Evolutionary conservation across 768 basidiomycete genomes (phyloP).

Genomic region (Termitomyces sp.): DNA sequence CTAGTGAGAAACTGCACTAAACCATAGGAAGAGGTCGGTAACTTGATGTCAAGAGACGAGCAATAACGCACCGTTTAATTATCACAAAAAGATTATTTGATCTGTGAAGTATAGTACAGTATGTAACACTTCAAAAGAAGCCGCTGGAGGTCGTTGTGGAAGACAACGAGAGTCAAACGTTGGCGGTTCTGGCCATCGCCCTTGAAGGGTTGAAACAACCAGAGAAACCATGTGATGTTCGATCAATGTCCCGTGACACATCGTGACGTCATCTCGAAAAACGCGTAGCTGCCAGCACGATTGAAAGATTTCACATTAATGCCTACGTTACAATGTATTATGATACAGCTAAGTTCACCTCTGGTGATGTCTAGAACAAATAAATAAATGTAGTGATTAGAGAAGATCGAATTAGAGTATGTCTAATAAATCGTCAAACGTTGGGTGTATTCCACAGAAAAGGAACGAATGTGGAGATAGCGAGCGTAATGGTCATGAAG

Average conservation of each 20-base stretch:
- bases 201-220: not conserved
- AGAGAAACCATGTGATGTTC: slow-evolving; percentile 7
- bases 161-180: not conserved
- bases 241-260: slow-evolving; percentile 2
- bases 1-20: not conserved
- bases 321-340: not conserved
- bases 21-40: not conserved
- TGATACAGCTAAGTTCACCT: not conserved
- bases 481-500: not conserved
- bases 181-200: not conserved
- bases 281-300: too few species aligned
- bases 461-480: not conserved
- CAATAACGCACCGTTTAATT: slow-evolving; percentile 2
- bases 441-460: not conserved
- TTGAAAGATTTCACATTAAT: not conserved
- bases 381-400: not conserved
- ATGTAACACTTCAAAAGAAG: not conserved
- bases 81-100: not conserved
- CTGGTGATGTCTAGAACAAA: not conserved
- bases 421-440: not conserved
- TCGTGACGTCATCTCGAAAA: too few species aligned
- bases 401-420: slow-evolving; percentile 3
- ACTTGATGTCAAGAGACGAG: not conserved
- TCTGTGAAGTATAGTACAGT: not conserved
- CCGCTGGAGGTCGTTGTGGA: not conserved